Conservation (phyloP, 805 yeast species). For the Lipomyces yamanashiensis region DNA sequence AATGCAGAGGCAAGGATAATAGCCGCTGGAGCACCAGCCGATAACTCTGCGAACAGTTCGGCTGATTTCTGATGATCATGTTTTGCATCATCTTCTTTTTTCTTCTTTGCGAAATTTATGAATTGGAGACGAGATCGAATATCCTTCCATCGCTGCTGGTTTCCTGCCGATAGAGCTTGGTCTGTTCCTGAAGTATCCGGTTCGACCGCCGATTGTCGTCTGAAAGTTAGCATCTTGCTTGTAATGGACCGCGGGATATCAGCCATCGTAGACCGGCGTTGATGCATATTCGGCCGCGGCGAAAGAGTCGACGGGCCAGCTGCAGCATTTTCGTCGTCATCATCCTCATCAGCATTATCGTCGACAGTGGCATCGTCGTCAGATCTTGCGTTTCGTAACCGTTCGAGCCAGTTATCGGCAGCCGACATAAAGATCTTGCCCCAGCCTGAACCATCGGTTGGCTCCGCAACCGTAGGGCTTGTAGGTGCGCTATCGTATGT, state of each 20-base stretch:
- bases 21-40: conserved; percentile 74
- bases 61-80: conserved; percentile 42
- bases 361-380: conserved; percentile 6
- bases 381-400: conserved; percentile 12
- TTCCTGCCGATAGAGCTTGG: neutral
- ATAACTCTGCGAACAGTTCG: conserved; percentile 55
- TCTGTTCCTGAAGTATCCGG: neutral
- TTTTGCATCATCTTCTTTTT: conserved; percentile 29
- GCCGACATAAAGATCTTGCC: conserved; percentile 14
- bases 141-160: conserved; percentile 30
- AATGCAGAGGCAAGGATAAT: conserved; percentile 75
- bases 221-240: neutral
- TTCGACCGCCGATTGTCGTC: conserved; percentile 3
- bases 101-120: conserved; percentile 34
- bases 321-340: neutral
- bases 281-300: neutral
- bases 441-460: conserved; percentile 16
- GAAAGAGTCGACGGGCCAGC: neutral
- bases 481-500: neutral
- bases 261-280: conserved; percentile 10
- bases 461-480: neutral
- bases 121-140: conserved; percentile 21
- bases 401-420: conserved; percentile 20
- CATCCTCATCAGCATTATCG: neutral
- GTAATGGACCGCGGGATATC: conserved; percentile 8